Evolutionary conservation across 164 flowering plant species (phyloP).

Genomic region (Aristolochia fimbriata): DNA sequence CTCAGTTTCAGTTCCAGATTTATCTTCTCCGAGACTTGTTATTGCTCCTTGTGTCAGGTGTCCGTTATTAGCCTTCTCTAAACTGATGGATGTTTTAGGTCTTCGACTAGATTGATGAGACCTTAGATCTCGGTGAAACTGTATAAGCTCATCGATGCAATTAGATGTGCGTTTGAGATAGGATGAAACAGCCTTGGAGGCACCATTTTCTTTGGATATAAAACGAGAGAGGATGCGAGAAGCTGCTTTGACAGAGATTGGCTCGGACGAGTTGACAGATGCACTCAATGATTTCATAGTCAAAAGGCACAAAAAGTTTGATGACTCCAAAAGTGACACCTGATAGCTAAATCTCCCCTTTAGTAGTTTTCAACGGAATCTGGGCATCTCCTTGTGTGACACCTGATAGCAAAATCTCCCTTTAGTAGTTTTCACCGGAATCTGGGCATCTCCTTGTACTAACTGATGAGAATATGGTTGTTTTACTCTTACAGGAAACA

Average conservation of each 20-base stretch:
- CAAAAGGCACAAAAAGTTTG: neutral
- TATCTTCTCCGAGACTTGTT: neutral
- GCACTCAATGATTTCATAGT: neutral
- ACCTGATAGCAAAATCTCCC: too few relatives aligned
- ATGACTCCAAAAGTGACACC: too few relatives aligned
- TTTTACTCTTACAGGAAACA: too few relatives aligned
- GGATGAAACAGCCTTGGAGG: conserved; percentile 3
- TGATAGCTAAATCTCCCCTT: too few relatives aligned
- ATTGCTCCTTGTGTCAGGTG: too few relatives aligned
- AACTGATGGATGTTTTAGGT: neutral
- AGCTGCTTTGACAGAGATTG: neutral
- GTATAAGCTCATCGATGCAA: conserved; percentile 3
- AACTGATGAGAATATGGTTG: too few relatives aligned
- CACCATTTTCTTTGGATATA: neutral
- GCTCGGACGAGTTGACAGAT: neutral
- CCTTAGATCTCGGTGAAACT: conserved; percentile 1
- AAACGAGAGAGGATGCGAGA: neutral
- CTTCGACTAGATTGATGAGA: neutral
- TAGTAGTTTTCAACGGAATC: too few relatives aligned
- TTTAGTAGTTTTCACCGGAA: too few relatives aligned
- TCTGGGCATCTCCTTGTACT: too few relatives aligned
- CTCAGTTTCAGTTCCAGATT: neutral
- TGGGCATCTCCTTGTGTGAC: too few relatives aligned
- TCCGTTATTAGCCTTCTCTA: neutral
- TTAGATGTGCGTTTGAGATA: conserved; percentile 2